Conservation (phyloP, 192 early-diverging fungal species). For the Umbelopsis vinacea region DNA sequence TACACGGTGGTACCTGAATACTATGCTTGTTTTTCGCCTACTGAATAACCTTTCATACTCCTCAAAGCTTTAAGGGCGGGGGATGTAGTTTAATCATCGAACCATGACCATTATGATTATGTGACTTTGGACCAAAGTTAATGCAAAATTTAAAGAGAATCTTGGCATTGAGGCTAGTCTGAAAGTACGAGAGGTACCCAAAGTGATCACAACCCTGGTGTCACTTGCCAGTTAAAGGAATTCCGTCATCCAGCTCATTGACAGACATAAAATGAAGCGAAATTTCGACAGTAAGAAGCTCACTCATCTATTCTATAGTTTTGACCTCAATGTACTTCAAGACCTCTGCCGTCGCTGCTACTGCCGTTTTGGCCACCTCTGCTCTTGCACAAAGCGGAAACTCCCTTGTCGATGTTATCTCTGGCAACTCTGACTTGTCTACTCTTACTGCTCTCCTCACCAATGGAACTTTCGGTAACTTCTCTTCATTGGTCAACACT, state of each 20-base stretch:
- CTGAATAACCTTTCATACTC: not conserved
- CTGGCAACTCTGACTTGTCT: slow-evolving; percentile 9
- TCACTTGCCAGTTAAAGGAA: slow-evolving; percentile 18
- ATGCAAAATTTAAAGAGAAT: no score
- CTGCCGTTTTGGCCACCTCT: not conserved
- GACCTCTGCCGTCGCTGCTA: not conserved
- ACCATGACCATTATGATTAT: no score
- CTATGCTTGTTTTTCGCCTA: not conserved
- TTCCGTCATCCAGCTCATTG: slow-evolving; percentile 9
- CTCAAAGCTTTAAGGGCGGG: no score
- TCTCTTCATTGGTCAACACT: not conserved
- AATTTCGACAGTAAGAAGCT: not conserved
- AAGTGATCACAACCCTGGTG: slow-evolving; percentile 5
- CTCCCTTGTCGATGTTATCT: not conserved
- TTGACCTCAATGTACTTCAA: slow-evolving; percentile 4
- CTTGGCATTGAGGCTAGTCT: not conserved
- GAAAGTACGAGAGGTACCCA: not conserved
- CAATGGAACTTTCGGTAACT: slow-evolving; percentile 18
- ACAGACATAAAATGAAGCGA: not conserved
- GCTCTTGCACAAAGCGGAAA: slow-evolving; percentile 19
- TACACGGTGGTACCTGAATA: not conserved
- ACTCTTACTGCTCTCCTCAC: slow-evolving; percentile 6
- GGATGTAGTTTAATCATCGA: no score
- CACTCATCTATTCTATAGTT: not conserved
- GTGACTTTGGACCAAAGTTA: no score